Evolutionary conservation across 2,329 filamentous ascomycete species (phyloP).

Genomic region (Venturia aucupariae): DNA sequence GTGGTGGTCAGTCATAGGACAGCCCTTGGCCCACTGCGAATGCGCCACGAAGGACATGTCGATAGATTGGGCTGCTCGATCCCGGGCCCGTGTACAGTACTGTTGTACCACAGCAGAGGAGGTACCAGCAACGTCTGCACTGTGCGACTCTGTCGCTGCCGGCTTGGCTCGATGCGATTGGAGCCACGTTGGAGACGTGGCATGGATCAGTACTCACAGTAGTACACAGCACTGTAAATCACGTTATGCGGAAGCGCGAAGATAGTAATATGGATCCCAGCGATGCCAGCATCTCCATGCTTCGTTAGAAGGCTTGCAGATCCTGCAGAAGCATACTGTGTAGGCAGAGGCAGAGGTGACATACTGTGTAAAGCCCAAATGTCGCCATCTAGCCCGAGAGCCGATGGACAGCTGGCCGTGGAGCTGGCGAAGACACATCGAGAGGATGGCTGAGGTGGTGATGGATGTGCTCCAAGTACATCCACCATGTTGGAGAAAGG

Average conservation of each 20-base stretch:
- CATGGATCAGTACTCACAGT: not conserved
- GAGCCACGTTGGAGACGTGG: conserved; percentile 5
- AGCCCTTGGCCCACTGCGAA: not conserved
- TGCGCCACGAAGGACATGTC: conserved; percentile 6
- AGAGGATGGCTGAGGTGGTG: not conserved
- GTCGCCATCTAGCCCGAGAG: not conserved
- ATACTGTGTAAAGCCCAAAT: conserved; percentile 1
- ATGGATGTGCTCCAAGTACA: too few relatives aligned
- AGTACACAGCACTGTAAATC: too few relatives aligned
- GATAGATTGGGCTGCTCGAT: not conserved
- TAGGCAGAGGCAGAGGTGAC: not conserved
- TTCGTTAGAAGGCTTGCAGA: not conserved
- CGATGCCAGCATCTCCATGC: not conserved
- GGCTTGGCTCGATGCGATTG: conserved; percentile 9
- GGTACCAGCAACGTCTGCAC: not conserved
- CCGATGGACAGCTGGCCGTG: not conserved
- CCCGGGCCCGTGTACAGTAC: not conserved
- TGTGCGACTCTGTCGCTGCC: not conserved
- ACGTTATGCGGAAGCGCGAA: conserved; percentile 3
- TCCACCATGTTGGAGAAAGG: not conserved
- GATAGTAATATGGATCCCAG: not conserved
- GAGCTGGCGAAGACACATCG: not conserved
- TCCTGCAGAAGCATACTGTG: too few relatives aligned
- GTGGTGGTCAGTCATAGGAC: not conserved
- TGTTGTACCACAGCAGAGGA: too few relatives aligned